Evolutionary conservation across 1,284 basidiomycete species (phyloP), one percentile per base, ranked within the genome.

Genomic region (Marasmius tenuissimus): DNA sequence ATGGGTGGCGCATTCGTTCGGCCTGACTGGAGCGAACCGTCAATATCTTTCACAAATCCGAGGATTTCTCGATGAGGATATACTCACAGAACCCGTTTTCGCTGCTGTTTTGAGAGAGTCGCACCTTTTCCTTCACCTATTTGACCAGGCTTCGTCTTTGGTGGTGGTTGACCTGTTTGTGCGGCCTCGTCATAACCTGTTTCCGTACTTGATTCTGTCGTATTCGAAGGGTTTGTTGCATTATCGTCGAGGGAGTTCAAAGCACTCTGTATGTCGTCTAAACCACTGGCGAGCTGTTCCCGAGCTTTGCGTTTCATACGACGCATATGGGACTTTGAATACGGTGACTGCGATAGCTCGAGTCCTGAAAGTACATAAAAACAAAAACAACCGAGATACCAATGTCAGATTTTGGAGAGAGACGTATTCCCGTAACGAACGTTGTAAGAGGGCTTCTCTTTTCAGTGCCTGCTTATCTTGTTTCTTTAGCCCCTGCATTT

Each of bases 321-420:
- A 34, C 89, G 84, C 37, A 76, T 76, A 69, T 92, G 89, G 6
- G 88, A 91, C 72, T 90, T 93, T 0, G 92, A 93, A 71, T 92
- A 88, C 1, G 88, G 87, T 0, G 80, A 76, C 39, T 76, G 74
- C 3, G 79, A 76, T 1, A 79, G 73, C 63, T 81, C 83, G 53
- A 92, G 73, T 50, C 85, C 91, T 92, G 66, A 22, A 45, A 35
- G 22, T n/a, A n/a, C n/a, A 22, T 4, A 42, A 1, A 20, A 47
- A 6, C 6, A 47, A 20, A 42, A 20, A 7, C 4, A n/a, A 18
- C 45, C 16, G 39, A 62, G 55, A 9, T 40, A 27, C 38, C n/a
- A 14, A 42, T 35, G 50, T 8, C n/a, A 49, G 37, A 34, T 12
- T 33, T 18, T 53, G 54, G 40, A 70, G 57, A 61, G 38, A 38